Conservation (phyloP, 805 yeast genomes). For the Wickerhamomyces chambardii region DNA sequence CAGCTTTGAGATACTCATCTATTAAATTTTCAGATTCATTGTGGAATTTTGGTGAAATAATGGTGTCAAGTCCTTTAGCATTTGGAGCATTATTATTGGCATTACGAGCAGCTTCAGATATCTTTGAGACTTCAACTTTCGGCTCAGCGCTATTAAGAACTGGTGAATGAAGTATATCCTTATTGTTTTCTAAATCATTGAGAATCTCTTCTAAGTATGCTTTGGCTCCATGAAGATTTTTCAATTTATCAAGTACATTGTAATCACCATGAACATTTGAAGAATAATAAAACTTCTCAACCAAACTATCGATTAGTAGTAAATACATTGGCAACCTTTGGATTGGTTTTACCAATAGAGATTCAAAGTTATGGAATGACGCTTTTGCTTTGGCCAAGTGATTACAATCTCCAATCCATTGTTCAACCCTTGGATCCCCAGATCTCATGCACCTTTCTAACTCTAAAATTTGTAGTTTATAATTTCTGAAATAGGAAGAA, state of each 20-base stretch:
- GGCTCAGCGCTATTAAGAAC: no score
- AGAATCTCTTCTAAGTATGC: slow-evolving; percentile 8
- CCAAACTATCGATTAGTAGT: slow-evolving; percentile 7
- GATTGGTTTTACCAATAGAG: slow-evolving; percentile 22
- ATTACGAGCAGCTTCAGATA: no score
- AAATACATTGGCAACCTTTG: slow-evolving; percentile 18
- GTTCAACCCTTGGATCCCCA: slow-evolving; percentile 13
- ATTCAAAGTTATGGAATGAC: slow-evolving; percentile 18
- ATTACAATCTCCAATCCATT: slow-evolving; percentile 27
- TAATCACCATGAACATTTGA: slow-evolving; percentile 2
- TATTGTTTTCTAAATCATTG: not conserved
- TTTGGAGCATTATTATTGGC: no score
- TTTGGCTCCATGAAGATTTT: slow-evolving; percentile 10
- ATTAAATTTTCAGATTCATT: no score
- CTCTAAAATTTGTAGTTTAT: slow-evolving; percentile 20
- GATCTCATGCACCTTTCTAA: slow-evolving; percentile 10
- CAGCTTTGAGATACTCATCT: not conserved
- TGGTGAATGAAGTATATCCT: not conserved
- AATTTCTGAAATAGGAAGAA: slow-evolving; percentile 21
- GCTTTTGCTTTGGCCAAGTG: slow-evolving; percentile 14
- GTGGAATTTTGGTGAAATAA: no score
- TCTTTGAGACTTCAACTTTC: no score
- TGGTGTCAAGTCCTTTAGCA: no score
- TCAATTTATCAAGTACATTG: slow-evolving; percentile 2
- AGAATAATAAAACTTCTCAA: slow-evolving; percentile 5